Base-by-base conservation (phyloP, 208 protist species). In the Leishmania turanica region DNA sequence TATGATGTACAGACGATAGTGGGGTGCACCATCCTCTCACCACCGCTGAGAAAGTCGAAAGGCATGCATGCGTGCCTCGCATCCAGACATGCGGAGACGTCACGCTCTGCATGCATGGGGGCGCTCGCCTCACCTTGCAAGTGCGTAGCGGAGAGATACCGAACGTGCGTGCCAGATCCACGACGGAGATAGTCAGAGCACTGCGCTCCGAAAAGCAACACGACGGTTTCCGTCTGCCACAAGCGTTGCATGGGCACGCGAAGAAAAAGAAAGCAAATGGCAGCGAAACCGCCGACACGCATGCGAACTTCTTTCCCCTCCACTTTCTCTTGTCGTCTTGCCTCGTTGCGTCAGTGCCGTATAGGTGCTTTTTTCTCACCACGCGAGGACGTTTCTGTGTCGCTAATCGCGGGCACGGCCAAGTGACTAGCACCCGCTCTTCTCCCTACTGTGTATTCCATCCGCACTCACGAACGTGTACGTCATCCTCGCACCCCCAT, bases 71-170 rank as follows among this genome's bases (percentile, higher is more conserved):
- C 31, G 17, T 8, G 27, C 62, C 31, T 68, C 62, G 11, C 9
- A 21, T 13, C 62, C 15, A 68, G 8, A 13, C 11, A 15, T 6
- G 8, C n/a, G 15, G 17, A 71, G 58, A 13, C 62, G 3, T 58
- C 37, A 9, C 11, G 34, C 27, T 66, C 73, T 76, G 75, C 78
- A 80, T 37, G 31, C 60, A 72, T 60, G 73, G 64, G 11, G 40
- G 3, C 31, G 15, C 7, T 40, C 13, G 62, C 31, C 31, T 40
- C 62, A 9, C 62, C 13, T 34, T 68, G 3, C 13, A 21, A 42
- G 62, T 15, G 21, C 5, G 17, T 15, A n/a, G 66, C 7, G 40
- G 40, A 71, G 40, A n/a, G 31, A 71, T 9, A 47, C 37, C 21
- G 5, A 71, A 6, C 24, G 40, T 71, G 21, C 5, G 17, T n/a